These are phyloP conservation scores for Setomelanomma holmii DNA, from an alignment of 2,329 filamentous ascomycete genomes.

Conservation along the genomic window DNA sequence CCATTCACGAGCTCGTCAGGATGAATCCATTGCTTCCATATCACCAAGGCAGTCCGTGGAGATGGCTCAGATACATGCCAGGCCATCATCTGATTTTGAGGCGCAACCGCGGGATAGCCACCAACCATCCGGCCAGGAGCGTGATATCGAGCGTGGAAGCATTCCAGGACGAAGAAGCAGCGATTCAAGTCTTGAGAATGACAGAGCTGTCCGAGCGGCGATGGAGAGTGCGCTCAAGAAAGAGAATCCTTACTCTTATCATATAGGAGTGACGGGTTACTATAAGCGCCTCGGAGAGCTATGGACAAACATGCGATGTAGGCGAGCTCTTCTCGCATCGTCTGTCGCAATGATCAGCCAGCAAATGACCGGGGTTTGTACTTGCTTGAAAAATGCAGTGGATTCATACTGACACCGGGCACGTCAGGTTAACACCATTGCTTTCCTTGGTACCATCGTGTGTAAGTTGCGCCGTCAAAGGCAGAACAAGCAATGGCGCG, in stretches of 20 bases:
- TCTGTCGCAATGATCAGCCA: constrained; percentile 28
- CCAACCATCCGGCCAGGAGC: constrained; percentile 3
- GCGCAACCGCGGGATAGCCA: constrained; percentile 9
- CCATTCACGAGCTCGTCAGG: background rate
- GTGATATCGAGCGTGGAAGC: constrained; percentile 5
- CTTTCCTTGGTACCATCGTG: constrained; percentile 24
- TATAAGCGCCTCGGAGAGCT: constrained; percentile 23
- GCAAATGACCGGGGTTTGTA: constrained; percentile 11
- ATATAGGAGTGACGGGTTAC: constrained; percentile 31
- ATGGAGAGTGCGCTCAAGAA: constrained; percentile 3
- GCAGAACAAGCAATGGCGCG: background rate
- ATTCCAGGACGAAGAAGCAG: constrained; percentile 10
- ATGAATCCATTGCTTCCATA: background rate
- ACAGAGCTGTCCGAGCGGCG: background rate
- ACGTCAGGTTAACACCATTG: constrained; percentile 13
- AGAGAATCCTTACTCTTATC: constrained; percentile 25
- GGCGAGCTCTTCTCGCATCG: constrained; percentile 22
- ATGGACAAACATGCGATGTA: constrained; percentile 24
- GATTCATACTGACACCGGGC: background rate
- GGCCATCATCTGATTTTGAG: background rate
- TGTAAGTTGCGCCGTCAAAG: background rate
- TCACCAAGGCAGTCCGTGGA: constrained; percentile 1
- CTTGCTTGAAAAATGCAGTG: background rate
- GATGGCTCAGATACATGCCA: background rate
- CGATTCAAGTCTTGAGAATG: constrained; percentile 14